These are phyloP conservation scores for Lachancea thermotolerans DNA, from an alignment of 805 yeast genomes.

Conservation along the genomic window DNA sequence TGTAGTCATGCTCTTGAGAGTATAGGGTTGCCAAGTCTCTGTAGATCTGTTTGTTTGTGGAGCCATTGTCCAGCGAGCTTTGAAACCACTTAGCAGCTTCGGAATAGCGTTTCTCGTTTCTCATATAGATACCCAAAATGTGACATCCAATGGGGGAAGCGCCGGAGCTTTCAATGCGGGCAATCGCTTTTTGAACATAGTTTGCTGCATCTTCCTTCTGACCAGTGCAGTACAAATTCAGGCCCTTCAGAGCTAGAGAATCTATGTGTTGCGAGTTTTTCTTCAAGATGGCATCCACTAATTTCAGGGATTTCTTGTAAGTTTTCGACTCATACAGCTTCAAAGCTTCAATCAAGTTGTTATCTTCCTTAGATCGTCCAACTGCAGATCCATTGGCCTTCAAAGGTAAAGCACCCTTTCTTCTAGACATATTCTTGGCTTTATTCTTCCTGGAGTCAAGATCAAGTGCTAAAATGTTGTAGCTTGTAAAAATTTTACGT, in stretches of 20 bases:
- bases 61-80: slow-evolving; percentile 68
- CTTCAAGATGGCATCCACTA: slow-evolving; percentile 68
- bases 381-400: slow-evolving; percentile 10
- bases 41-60: slow-evolving; percentile 68
- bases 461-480: background rate
- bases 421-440: slow-evolving; percentile 16
- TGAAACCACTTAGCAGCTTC: slow-evolving; percentile 77
- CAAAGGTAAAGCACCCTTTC: slow-evolving; percentile 16
- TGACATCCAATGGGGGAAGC: slow-evolving; percentile 72
- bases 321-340: slow-evolving; percentile 77
- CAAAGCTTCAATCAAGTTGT: slow-evolving; percentile 72
- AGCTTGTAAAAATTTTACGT: background rate
- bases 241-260: slow-evolving; percentile 78
- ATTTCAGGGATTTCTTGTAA: slow-evolving; percentile 76
- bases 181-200: slow-evolving; percentile 54
- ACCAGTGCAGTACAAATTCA: slow-evolving; percentile 51
- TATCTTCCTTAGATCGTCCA: slow-evolving; percentile 55
- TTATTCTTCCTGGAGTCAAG: background rate
- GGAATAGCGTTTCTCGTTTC: slow-evolving; percentile 58
- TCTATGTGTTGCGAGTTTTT: slow-evolving; percentile 73
- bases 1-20: slow-evolving; percentile 70
- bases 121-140: slow-evolving; percentile 76
- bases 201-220: slow-evolving; percentile 57
- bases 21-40: slow-evolving; percentile 79
- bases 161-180: slow-evolving; percentile 41